phyloP scores from a whole-genome alignment of 768 basidiomycete genomes.

The Mycena venus region DNA sequence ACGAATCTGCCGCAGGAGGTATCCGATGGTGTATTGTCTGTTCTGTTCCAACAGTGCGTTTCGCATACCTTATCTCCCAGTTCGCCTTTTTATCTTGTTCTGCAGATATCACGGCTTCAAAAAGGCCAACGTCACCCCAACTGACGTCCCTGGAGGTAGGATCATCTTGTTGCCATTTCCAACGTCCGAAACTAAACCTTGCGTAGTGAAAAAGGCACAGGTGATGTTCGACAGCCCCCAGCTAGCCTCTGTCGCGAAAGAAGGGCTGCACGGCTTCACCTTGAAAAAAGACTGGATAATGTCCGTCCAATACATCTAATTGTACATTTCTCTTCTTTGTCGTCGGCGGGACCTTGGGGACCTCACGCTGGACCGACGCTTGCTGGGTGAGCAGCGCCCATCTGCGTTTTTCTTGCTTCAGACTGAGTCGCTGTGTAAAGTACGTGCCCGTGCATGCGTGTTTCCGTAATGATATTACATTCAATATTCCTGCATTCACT shows the following conservation, averaged over 20 bases:
- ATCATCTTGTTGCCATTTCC: not conserved
- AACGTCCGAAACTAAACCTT: not conserved
- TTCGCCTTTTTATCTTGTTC: not conserved
- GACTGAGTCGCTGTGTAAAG: slow-evolving; percentile 28
- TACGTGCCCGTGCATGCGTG: slow-evolving; percentile 14
- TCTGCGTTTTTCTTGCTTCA: slow-evolving; percentile 24
- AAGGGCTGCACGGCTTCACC: slow-evolving; percentile 87
- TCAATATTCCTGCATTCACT: not conserved
- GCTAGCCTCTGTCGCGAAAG: slow-evolving; percentile 82
- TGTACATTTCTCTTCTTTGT: not conserved
- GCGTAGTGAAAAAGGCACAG: slow-evolving; percentile 84
- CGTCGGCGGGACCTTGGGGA: not conserved
- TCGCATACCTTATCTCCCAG: not conserved
- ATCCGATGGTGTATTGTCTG: slow-evolving; percentile 86
- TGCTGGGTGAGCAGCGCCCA: slow-evolving; percentile 26
- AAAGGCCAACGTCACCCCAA: slow-evolving; percentile 75
- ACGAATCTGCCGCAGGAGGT: slow-evolving; percentile 94
- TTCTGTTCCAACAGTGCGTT: slow-evolving; percentile 93
- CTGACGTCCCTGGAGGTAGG: slow-evolving; percentile 67
- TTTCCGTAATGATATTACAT: slow-evolving; percentile 13
- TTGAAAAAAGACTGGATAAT: slow-evolving; percentile 91
- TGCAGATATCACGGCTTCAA: slow-evolving; percentile 88
- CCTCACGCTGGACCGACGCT: slow-evolving; percentile 4
- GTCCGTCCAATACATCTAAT: slow-evolving; percentile 76
- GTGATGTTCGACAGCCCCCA: slow-evolving; percentile 83